Evolutionary conservation across 495 filamentous ascomycete species (phyloP).

Genomic region (Hyaloscypha bicolor): DNA sequence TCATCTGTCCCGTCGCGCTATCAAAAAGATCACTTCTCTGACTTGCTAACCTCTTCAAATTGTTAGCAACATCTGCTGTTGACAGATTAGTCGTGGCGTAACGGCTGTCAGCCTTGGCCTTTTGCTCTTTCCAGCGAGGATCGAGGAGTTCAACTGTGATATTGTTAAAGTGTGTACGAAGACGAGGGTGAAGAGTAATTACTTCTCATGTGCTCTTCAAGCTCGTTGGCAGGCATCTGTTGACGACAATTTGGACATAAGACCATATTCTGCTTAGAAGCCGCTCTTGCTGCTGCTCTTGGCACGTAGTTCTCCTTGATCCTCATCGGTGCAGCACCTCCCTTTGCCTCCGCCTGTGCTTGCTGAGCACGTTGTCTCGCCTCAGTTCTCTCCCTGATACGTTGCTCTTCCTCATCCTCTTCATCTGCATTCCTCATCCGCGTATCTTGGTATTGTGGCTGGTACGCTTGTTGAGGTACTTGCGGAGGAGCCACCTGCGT

Average conservation of each 20-base stretch:
- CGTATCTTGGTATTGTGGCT: constrained; percentile 32
- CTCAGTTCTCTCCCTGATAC: constrained; percentile 67
- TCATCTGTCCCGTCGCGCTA: constrained; percentile 62
- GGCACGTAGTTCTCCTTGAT: constrained; percentile 93
- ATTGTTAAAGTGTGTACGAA: constrained; percentile 11
- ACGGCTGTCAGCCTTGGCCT: constrained; percentile 81
- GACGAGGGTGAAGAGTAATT: constrained; percentile 31
- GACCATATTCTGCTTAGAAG: constrained; percentile 64
- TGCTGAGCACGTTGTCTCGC: constrained; percentile 72
- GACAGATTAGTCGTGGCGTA: constrained; percentile 86
- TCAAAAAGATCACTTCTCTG: constrained; percentile 94
- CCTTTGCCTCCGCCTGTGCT: constrained; percentile 76
- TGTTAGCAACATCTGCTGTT: constrained; percentile 85
- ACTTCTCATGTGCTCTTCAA: constrained; percentile 94
- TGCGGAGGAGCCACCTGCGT: constrained; percentile 36
- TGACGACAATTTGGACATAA: constrained; percentile 95
- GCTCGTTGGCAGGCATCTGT: constrained; percentile 80
- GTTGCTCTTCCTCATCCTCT: constrained; percentile 68
- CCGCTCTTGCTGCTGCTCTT: constrained; percentile 70
- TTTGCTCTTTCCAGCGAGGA: constrained; percentile 94
- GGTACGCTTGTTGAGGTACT: constrained; percentile 25
- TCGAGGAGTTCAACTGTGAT: constrained; percentile 81
- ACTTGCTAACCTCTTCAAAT: constrained; percentile 94
- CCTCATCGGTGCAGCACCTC: constrained; percentile 75
- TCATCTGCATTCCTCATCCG: constrained; percentile 40